A percentile compares a stretch with the other conserved stretches of the same genome.
Conservation (phyloP, 164 flowering plant genomes). For the Sextonia rubra region DNA sequence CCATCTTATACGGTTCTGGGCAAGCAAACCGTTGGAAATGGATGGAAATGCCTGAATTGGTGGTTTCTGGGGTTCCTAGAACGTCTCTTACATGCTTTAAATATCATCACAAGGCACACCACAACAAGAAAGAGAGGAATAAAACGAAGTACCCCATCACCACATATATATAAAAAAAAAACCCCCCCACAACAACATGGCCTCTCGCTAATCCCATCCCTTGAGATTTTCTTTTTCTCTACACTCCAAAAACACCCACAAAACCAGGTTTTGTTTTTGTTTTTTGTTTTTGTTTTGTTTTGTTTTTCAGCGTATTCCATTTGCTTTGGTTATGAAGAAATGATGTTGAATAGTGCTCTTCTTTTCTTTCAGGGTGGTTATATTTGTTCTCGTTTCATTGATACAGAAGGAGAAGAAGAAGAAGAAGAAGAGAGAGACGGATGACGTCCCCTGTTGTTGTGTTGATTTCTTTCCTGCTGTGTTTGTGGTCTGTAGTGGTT, state of each 20-base stretch:
- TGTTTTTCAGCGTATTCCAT: too few species aligned
- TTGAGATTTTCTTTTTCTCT: too few species aligned
- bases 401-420: neutral
- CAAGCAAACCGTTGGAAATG: neutral
- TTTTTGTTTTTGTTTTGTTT: too few species aligned
- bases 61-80: neutral
- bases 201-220: too few species aligned
- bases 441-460: neutral
- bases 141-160: neutral
- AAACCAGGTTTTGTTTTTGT: too few species aligned
- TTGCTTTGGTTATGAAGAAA: too few species aligned
- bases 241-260: too few species aligned
- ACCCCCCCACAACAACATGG: too few species aligned
- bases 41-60: neutral
- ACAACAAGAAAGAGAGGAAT: neutral
- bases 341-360: too few species aligned
- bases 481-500: conserved; percentile 8
- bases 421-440: neutral
- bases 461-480: neutral
- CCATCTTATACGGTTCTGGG: neutral
- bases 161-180: too few species aligned
- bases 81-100: neutral
- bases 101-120: neutral
- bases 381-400: too few species aligned
- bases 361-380: too few species aligned